phyloP scores from a whole-genome alignment of 2,329 filamentous ascomycete species.

The Colletotrichum graminicola region DNA sequence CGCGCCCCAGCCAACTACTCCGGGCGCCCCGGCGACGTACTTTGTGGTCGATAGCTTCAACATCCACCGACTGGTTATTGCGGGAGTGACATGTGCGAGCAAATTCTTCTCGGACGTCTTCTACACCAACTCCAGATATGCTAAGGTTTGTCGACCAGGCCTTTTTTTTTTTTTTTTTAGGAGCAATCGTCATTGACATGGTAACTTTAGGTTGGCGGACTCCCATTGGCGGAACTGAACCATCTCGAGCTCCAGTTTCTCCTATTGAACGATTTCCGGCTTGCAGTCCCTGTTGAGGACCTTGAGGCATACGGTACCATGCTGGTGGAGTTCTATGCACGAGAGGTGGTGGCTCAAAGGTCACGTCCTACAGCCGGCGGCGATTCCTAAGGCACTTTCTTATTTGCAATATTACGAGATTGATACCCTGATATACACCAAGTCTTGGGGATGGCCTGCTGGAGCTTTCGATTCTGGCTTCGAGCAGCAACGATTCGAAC shows the following conservation, averaged over 20 bases:
- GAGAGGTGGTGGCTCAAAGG: slow-evolving; percentile 77
- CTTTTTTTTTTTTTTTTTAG: rapidly evolving
- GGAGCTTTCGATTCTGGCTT: slow-evolving; percentile 11
- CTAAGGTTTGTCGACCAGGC: slow-evolving; percentile 77
- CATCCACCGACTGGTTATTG: slow-evolving; percentile 95
- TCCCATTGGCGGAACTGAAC: slow-evolving; percentile 92
- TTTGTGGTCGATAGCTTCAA: slow-evolving; percentile 99
- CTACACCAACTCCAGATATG: slow-evolving; percentile 98
- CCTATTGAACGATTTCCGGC: slow-evolving; percentile 93
- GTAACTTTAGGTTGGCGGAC: slow-evolving; percentile 81
- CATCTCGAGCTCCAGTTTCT: slow-evolving; percentile 97
- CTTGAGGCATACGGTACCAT: slow-evolving; percentile 98
- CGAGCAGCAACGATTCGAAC: slow-evolving; percentile 10
- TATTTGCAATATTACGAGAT: slow-evolving; percentile 36
- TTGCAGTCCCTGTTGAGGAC: slow-evolving; percentile 93
- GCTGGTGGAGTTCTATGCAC: slow-evolving; percentile 97
- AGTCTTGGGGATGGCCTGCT: slow-evolving; percentile 17
- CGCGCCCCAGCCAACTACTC: slow-evolving; percentile 30
- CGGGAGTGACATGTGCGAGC: slow-evolving; percentile 96
- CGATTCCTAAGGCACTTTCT: slow-evolving; percentile 27
- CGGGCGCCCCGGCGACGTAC: slow-evolving; percentile 61
- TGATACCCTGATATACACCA: slow-evolving; percentile 42
- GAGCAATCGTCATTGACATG: neutral
- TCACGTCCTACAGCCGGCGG: slow-evolving; percentile 28
- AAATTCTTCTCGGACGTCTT: slow-evolving; percentile 99